Evolutionary conservation across 2,329 filamentous ascomycete genomes (phyloP), one percentile per base, ranked within the genome.

Genomic region (Pseudopyrenochaeta lycopersici): DNA sequence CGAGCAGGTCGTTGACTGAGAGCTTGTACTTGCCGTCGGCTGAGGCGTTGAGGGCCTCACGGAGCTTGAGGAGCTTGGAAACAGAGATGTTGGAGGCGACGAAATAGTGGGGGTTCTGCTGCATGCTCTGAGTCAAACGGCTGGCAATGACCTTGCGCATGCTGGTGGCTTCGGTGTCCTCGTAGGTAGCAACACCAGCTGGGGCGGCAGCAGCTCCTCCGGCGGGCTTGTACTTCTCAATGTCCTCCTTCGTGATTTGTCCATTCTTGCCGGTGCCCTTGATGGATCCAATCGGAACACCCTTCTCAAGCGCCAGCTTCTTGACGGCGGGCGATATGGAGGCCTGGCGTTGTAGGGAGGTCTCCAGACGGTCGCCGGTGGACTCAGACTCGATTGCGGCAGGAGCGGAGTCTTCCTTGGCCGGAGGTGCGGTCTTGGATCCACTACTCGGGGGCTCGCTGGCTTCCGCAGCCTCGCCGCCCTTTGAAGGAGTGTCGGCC

Each of bases 91-190:
- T 88, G 71, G 92, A 90, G 70, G 91, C 91, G 71, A 99, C 94
- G 77, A 94, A 99, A 87, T 96, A 99, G 85, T 98, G 95, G 56
- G 95, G 95, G 85, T 97, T 98, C 80, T 94, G 89, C 79, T 90
- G 87, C 78, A 91, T 85, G 38, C 94, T 98, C 82, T 97, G 85
- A 73, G 89, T 88, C 55, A 99, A 90, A 68, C 95, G 92, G 79
- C 81, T 88, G 78, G 95, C 95, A 77, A 99, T 99, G 65, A 91
- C 93, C 88, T 97, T 98, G 84, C 95, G 93, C 95, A 99, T 99
- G 77, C 90, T 90, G 72, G 85, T 90, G 67, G 93, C 86, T 60
- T 92, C 91, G 58, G 86, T 86, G 75, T 99, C 95, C 79, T 92
- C 88, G 80, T 90, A 98, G 54, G 85, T 80, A 56, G 91, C 84